These are phyloP conservation scores for Sporisorium reilianum DNA, from an alignment of 1,284 basidiomycete genomes.

Conservation along the genomic window DNA sequence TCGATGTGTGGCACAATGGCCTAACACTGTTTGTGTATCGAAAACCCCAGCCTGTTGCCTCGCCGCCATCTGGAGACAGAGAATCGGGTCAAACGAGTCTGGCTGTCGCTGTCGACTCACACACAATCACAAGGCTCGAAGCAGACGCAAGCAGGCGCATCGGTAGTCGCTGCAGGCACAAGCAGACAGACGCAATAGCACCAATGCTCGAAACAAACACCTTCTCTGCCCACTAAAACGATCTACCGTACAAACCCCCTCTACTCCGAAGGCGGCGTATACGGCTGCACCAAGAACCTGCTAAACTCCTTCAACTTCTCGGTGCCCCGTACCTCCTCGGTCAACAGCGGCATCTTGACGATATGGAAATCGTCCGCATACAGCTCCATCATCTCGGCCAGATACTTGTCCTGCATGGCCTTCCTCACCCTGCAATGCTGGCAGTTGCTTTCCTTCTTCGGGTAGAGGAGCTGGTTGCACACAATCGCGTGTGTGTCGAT, in stretches of 20 bases:
- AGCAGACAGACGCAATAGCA: too few relatives aligned
- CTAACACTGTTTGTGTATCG: too few relatives aligned
- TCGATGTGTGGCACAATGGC: too few relatives aligned
- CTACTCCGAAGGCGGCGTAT: constrained; percentile 52
- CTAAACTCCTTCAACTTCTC: constrained; percentile 82
- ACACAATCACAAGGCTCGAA: too few relatives aligned
- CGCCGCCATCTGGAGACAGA: too few relatives aligned
- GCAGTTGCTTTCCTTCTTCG: constrained; percentile 89
- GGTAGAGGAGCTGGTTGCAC: constrained; percentile 96
- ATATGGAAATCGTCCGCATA: constrained; percentile 68
- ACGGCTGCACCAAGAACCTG: constrained; percentile 59
- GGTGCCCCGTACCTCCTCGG: constrained; percentile 94
- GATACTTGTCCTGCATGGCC: constrained; percentile 87
- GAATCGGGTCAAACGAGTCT: too few relatives aligned
- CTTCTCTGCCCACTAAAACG: too few relatives aligned
- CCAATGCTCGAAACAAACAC: too few relatives aligned
- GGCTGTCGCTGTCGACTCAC: too few relatives aligned
- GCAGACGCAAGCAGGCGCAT: too few relatives aligned
- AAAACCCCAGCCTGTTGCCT: too few relatives aligned
- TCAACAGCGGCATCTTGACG: constrained; percentile 85
- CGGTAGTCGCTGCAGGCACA: too few relatives aligned
- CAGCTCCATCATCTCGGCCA: constrained; percentile 66
- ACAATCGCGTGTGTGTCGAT: constrained; percentile 99
- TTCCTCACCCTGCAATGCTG: constrained; percentile 93
- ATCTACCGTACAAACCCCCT: background rate